Evolutionary conservation across 140 eudicot species (phyloP), one percentile per base, ranked within the genome.

Genomic region (Cichorium intybus): DNA sequence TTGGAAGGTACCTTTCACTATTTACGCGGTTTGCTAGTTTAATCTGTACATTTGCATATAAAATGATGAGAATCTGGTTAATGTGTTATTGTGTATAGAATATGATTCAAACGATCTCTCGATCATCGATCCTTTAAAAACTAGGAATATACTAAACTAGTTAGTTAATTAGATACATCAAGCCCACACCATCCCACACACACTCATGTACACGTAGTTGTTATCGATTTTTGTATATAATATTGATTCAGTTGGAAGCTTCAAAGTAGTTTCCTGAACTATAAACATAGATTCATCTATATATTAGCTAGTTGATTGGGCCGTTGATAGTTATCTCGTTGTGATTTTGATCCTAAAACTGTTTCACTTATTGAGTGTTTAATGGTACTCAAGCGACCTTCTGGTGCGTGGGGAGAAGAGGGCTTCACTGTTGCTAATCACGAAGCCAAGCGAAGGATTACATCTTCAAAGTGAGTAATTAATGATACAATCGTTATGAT

Each of bases 361-460:
- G 7, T 2, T 14, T 41, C 15, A 43, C 23, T 55, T 66, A n/a
- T 31, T 57, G 21, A 12, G 50, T 11, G 9, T 66, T 72, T 77
- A 51, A 82, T 85, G 90, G 85, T 58, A 58, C 31, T 16, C 59
- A 87, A 87, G 67, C 72, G 89, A 53, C 66, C 35, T 57, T 74
- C 67, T 5, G 28, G 66, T 61, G 74, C 65, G 17, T 85, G 57
- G 26, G 77, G 27, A 58, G 83, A 58, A 4, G 84, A 76, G 17
- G 83, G 64, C 7, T 81, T 80, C 60, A 68, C 59, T 41, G 56
- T 66, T 66, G 70, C 50, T 62, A 24, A 16, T 41, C 69, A 34
- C 16, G 74, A 78, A 62, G 6, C 69, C 28, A 88, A 78, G 39
- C 83, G 85, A 45, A 76, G 77, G 52, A 63, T 75, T 59, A 18